Evolutionary conservation across 2,329 filamentous ascomycete genomes (phyloP), one percentile per base, ranked within the genome.

Genomic region (Aspergillus eucalypticola): DNA sequence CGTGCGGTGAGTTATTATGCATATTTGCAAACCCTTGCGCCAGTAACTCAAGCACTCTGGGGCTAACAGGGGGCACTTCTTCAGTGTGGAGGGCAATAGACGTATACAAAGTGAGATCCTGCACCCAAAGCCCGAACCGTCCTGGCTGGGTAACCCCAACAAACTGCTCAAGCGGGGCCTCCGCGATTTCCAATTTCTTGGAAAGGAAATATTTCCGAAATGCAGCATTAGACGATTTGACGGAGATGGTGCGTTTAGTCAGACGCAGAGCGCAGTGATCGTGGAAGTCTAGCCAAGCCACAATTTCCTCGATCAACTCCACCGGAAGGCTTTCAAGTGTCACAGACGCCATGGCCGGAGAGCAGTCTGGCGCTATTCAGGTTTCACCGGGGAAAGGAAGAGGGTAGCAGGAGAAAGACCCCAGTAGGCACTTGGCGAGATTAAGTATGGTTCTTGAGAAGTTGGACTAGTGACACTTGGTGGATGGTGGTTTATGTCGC

Each of bases 221-320:
- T 23, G 4, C 5, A 29, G 25, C 19, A 19, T 41, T 41, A 19
- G 54, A 38, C 15, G 44, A 41, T 42, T 56, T 50, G 32, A 7
- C 4, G 1, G 54, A 29, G 17, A 56, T 8, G 5, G 5, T 19
- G 10, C 17, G 54, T 49, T 19, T 21, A 10, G 44, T 50, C 17
- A 56, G 17, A 41, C 54, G 54, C 19, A 42, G 54, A 15, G 44
- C 32, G 25, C 54, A 56, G 39, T 39, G 5, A 13, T 50, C n/a
- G 39, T 56, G 54, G 8, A 56, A 41, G 5, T 56, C 54, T 3
- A 56, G 44, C 3, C 23, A 41, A 41, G n/a, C 7, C 2, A 41
- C 7, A 25, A 39, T 39, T 6, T 7, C 8, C 54, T 56, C 54
- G 15, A 56, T 13, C 44, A 56, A 15, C 23, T 56, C 54, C 6